A percentile compares a stretch with the other conserved stretches of the same genome.
These are phyloP conservation scores for Boechera retrofracta DNA, from an alignment of 345 rosid genomes.

Conservation along the genomic window DNA sequence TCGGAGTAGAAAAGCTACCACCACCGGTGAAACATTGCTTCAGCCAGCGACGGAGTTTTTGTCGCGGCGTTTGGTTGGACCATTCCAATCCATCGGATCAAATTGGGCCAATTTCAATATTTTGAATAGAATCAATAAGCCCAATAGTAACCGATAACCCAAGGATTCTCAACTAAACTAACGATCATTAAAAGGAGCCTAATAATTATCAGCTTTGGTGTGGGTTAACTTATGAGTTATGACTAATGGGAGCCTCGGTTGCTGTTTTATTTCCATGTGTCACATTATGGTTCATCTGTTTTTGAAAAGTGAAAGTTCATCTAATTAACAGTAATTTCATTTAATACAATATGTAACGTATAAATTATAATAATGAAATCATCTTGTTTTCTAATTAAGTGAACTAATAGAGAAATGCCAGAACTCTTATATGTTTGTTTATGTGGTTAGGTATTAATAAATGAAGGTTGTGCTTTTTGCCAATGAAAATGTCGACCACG, in stretches of 20 bases:
- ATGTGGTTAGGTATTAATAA: background rate
- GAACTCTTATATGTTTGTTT: slow-evolving; percentile 26
- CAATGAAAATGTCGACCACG: slow-evolving; percentile 43
- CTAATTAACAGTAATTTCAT: background rate
- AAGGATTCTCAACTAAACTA: too few species aligned
- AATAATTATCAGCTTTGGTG: too few species aligned
- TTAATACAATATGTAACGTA: background rate
- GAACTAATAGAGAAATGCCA: slow-evolving; percentile 2
- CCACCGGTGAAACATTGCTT: slow-evolving; percentile 40
- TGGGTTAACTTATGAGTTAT: too few species aligned
- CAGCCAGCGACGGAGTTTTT: slow-evolving; percentile 41
- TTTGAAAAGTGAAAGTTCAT: too few species aligned
- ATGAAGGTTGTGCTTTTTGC: slow-evolving; percentile 19
- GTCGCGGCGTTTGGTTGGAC: slow-evolving; percentile 37
- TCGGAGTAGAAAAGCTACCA: slow-evolving; percentile 38
- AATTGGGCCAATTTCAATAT: background rate
- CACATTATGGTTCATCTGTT: too few species aligned
- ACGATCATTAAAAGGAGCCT: too few species aligned
- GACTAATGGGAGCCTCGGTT: too few species aligned
- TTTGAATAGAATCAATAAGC: background rate
- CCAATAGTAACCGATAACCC: background rate
- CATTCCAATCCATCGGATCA: background rate
- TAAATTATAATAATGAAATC: background rate
- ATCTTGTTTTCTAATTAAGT: background rate
- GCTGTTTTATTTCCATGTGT: too few species aligned